Percentiles rank a stretch among this genome's conserved stretches.
Conservation (phyloP, 2,329 filamentous ascomycete species). For the Nemania bipapillata region DNA sequence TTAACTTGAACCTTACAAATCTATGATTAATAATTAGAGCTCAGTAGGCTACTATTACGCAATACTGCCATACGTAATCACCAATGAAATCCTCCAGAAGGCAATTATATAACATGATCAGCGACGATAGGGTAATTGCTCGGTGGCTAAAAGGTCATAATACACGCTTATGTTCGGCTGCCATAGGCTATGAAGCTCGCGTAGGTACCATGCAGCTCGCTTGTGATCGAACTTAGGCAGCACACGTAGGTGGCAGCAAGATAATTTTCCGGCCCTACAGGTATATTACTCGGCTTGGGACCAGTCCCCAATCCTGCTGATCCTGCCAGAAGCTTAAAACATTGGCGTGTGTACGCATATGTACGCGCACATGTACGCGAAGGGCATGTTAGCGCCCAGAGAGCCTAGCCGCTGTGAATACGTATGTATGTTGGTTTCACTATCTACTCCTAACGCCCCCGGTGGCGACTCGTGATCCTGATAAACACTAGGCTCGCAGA, state of each 20-base stretch:
- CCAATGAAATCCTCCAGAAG: too few species aligned
- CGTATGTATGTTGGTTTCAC: background rate
- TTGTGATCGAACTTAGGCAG: background rate
- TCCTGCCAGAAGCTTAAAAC: background rate
- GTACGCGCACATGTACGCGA: background rate
- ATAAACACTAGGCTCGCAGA: background rate
- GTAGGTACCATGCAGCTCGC: conserved; percentile 4
- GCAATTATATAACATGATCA: background rate
- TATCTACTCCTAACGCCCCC: background rate
- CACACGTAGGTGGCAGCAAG: background rate
- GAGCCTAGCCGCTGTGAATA: background rate
- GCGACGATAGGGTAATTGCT: background rate
- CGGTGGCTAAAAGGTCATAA: background rate
- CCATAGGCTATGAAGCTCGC: background rate
- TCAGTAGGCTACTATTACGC: background rate
- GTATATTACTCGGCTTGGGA: background rate
- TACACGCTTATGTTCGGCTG: background rate
- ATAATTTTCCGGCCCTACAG: background rate
- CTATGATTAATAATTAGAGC: background rate
- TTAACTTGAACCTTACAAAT: background rate
- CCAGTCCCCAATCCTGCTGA: too few species aligned
- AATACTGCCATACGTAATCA: background rate
- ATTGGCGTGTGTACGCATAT: background rate
- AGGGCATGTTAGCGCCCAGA: background rate
- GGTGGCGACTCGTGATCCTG: background rate